Percentiles rank a stretch among this genome's conserved stretches.
Evolutionary conservation across 257 asterid genomes (phyloP).

Genomic region (Solanum neorickii): DNA sequence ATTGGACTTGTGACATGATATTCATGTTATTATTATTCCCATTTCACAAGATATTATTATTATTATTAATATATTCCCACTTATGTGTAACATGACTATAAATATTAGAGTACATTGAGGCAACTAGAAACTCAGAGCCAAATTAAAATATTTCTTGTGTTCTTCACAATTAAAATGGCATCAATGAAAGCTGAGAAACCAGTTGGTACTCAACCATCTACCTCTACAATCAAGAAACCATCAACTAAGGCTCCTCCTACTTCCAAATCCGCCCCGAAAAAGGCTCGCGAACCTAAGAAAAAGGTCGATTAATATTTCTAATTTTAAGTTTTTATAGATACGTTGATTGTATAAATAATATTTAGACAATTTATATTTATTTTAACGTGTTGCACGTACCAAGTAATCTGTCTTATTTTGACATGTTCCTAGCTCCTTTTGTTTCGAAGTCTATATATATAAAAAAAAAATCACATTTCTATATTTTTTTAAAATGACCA

Average conservation of each 20-base stretch:
- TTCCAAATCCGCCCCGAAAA: constrained; percentile 16
- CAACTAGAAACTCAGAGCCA: not conserved
- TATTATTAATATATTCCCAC: not conserved
- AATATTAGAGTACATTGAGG: not conserved
- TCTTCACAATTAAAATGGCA: constrained; percentile 2
- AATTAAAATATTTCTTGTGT: not conserved
- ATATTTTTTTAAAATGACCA: not conserved
- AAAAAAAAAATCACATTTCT: not conserved
- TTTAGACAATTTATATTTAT: not conserved
- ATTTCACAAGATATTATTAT: not conserved
- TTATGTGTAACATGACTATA: not conserved
- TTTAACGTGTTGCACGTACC: not conserved
- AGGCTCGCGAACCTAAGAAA: constrained; percentile 22
- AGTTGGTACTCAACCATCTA: constrained; percentile 11
- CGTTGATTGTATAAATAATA: not conserved
- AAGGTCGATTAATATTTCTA: not conserved
- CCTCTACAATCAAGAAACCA: constrained; percentile 7
- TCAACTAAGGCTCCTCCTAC: constrained; percentile 12
- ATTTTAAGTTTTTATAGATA: not conserved
- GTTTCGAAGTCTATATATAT: not conserved
- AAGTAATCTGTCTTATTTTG: not conserved
- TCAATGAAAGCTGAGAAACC: constrained; percentile 22
- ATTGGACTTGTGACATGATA: not conserved
- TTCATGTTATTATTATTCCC: not conserved
- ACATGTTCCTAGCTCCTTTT: not conserved